Base-by-base conservation (phyloP, 164 flowering plant species). In the Platanus orientalis region DNA sequence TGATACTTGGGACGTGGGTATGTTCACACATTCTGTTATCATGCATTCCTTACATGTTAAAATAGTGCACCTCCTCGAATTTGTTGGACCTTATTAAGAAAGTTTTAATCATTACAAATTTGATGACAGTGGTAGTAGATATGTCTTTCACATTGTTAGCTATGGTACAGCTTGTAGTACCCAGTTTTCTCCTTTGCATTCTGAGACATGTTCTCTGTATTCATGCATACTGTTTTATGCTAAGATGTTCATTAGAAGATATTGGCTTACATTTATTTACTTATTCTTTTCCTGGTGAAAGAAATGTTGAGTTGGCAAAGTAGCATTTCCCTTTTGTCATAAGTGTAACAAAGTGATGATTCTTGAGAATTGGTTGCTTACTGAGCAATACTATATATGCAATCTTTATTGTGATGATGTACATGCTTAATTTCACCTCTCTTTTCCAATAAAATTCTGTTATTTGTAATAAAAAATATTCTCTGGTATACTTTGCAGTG, bases 401-500 rank as follows among this genome's bases (percentile, higher is more conserved):
- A 27, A 17, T 26, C 26, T 29, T 24, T 34, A 5, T 5, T 40
- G 20, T 56, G 29, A 25, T 30, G 42, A 28, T 39, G n/a, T 14
- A 20, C 26, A 36, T 20, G 24, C 42, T 55, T 30, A 44, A 17
- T 63, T 7, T 36, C 13, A 7, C 12, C 12, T 14, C 42, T 3
- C 42, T 36, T 14, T 14, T 32, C 9, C 5, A 32, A 36, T 36
- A 7, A 36, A 14, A 3, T 36, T 36, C 4, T 36, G 9, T 36
- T 36, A 7, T 1, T 36, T 36, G 42, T 7, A 36, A 36, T 36
- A 36, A 7, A 36, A 36, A 36, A 36, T 36, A 32, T 32, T 61
- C 16, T 28, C 36, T 50, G 48, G 7, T 58, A 62, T 57, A 57
- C 52, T 44, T 61, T 67, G 69, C 79, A 85, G 90, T 68, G 47